Evolutionary conservation across 2,329 filamentous ascomycete species (phyloP).

Genomic region (Fusarium solani-melongenae): DNA sequence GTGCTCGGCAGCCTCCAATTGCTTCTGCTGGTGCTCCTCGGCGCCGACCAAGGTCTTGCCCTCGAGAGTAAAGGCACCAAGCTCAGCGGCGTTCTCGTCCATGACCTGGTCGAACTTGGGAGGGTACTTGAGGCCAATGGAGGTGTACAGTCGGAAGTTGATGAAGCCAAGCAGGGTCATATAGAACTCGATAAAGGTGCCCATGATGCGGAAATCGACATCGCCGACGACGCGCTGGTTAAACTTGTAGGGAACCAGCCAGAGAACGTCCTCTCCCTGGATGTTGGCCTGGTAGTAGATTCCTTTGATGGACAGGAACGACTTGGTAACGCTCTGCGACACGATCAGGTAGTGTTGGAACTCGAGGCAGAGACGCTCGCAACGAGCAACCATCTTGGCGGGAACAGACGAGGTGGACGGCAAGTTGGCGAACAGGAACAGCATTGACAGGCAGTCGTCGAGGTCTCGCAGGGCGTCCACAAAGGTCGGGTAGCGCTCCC

Average conservation of each 20-base stretch:
- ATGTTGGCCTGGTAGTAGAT: conserved; percentile 99
- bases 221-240: conserved; percentile 94
- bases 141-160: conserved; percentile 94
- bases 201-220: conserved; percentile 99
- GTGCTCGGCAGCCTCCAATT: conserved; percentile 59
- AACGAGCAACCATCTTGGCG: conserved; percentile 94
- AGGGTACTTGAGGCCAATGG: conserved; percentile 91
- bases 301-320: conserved; percentile 97
- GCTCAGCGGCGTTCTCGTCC: conserved; percentile 89
- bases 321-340: conserved; percentile 91
- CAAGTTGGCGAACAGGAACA: conserved; percentile 97
- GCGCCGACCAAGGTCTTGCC: conserved; percentile 71
- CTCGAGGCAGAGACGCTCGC: conserved; percentile 91
- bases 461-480: conserved; percentile 92
- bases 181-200: conserved; percentile 98
- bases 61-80: conserved; percentile 91
- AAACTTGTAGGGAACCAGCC: conserved; percentile 98
- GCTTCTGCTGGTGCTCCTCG: conserved; percentile 64
- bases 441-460: conserved; percentile 95
- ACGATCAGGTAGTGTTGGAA: conserved; percentile 98
- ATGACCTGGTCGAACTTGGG: conserved; percentile 90
- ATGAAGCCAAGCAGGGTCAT: conserved; percentile 95
- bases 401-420: conserved; percentile 91
- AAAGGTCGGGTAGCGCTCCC: conserved; percentile 98
- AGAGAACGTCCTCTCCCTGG: conserved; percentile 95